Percentiles rank a stretch among this genome's conserved stretches.
phyloP scores from a whole-genome alignment of 441 rosid species.

The Euphorbia corollata region DNA sequence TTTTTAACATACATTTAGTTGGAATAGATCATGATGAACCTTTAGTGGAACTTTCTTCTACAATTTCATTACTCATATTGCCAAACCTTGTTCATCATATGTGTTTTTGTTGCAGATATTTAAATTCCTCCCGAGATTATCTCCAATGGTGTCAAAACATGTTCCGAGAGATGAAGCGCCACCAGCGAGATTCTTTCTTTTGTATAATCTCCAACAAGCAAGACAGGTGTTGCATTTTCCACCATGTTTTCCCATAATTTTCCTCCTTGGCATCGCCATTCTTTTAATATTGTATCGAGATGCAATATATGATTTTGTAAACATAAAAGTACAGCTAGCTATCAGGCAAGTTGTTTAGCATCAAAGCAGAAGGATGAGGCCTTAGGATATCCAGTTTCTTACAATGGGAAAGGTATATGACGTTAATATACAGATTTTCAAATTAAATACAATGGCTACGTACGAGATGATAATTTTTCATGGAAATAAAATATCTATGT shows the following conservation, averaged over 20 bases:
- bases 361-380: too few relatives aligned
- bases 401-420: too few relatives aligned
- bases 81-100: not conserved
- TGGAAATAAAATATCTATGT: too few relatives aligned
- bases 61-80: not conserved
- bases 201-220: not conserved
- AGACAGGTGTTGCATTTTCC: not conserved
- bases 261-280: not conserved
- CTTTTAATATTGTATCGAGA: not conserved
- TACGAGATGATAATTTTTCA: too few relatives aligned
- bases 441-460: too few relatives aligned
- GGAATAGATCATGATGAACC: too few relatives aligned
- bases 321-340: not conserved
- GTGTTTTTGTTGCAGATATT: constrained; percentile 46
- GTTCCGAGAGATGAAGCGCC: constrained; percentile 70
- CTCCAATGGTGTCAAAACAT: constrained; percentile 64
- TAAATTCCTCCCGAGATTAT: constrained; percentile 71
- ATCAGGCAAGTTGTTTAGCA: too few relatives aligned
- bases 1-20: too few relatives aligned
- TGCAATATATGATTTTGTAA: not conserved
- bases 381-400: too few relatives aligned
- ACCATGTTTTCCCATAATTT: not conserved
- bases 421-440: too few relatives aligned
- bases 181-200: constrained; percentile 27
- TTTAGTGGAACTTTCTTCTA: too few relatives aligned